phyloP scores from a whole-genome alignment of 1,284 basidiomycete genomes.

The Trichosporon inkin region DNA sequence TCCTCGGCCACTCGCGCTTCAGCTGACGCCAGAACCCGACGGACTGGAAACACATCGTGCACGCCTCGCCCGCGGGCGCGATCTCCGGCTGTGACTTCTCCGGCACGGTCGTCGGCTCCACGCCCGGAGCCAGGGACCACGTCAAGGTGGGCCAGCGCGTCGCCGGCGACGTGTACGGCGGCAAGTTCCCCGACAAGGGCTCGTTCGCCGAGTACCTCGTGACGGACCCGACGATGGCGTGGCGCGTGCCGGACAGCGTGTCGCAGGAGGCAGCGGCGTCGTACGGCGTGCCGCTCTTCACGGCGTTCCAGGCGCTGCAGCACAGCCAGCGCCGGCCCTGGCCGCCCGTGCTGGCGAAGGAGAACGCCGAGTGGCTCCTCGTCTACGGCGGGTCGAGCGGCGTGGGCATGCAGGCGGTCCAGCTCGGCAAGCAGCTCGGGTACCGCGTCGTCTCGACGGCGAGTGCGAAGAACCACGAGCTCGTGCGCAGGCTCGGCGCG shows the following conservation, averaged over 20 bases:
- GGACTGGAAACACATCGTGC: conserved; percentile 42
- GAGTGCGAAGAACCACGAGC: conserved; percentile 50
- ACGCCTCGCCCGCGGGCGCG: conserved; percentile 9
- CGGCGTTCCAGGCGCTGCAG: conserved; percentile 23
- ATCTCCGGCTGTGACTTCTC: conserved; percentile 46
- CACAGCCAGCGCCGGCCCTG: conserved; percentile 14
- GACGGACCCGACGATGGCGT: conserved; percentile 28
- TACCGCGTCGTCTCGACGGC: conserved; percentile 52
- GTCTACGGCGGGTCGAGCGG: conserved; percentile 53
- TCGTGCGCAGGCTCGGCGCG: conserved; percentile 53
- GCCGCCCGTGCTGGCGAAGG: conserved; percentile 18
- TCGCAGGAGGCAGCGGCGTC: conserved; percentile 51
- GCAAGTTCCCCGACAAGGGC: conserved; percentile 42
- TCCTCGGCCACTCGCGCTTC: no score
- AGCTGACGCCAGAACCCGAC: conserved; percentile 36
- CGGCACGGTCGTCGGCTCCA: conserved; percentile 48
- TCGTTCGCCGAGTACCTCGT: conserved; percentile 52
- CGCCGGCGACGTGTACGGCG: conserved; percentile 54
- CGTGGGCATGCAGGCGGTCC: conserved; percentile 53
- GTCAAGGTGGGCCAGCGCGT: conserved; percentile 52
- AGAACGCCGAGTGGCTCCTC: conserved; percentile 33
- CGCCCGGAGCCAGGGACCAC: conserved; percentile 7
- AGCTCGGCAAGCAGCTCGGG: conserved; percentile 52
- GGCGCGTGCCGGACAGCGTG: conserved; percentile 27
- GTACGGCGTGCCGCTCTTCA: conserved; percentile 44